Evolutionary conservation across 2,329 filamentous ascomycete genomes (phyloP).

Genomic region (Colletotrichum sansevieriae): DNA sequence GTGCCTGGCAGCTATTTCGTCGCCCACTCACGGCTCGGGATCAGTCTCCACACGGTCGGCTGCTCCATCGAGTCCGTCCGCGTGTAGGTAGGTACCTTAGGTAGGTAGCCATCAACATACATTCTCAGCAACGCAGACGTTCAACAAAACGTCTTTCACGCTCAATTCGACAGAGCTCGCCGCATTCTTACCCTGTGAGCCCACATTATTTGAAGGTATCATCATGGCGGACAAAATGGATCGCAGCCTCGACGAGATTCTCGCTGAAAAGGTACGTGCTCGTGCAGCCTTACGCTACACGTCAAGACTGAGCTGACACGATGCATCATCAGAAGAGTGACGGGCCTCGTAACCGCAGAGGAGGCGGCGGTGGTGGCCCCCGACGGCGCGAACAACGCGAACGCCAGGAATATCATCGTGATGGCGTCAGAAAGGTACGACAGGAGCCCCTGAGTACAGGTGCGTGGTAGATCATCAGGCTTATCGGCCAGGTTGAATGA

Average conservation of each 20-base stretch:
- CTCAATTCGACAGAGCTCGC: not conserved
- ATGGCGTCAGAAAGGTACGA: slow-evolving; percentile 90
- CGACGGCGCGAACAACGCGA: slow-evolving; percentile 49
- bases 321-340: slow-evolving; percentile 45
- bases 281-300: slow-evolving; percentile 45
- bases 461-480: slow-evolving; percentile 23
- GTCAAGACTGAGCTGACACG: slow-evolving; percentile 27
- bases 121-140: slow-evolving; percentile 17
- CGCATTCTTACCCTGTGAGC: not conserved
- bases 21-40: not conserved
- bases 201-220: not conserved
- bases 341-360: slow-evolving; percentile 50
- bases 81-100: not conserved
- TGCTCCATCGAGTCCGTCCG: slow-evolving; percentile 1
- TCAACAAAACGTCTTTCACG: not conserved
- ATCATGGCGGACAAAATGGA: slow-evolving; percentile 61
- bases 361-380: slow-evolving; percentile 46
- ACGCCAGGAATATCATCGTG: slow-evolving; percentile 73
- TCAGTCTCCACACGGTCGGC: slow-evolving; percentile 1
- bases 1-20: not conserved
- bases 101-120: slow-evolving; percentile 2
- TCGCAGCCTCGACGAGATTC: slow-evolving; percentile 69
- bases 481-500: slow-evolving; percentile 39
- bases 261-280: slow-evolving; percentile 61
- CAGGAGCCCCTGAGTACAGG: not conserved